Base-by-base conservation (phyloP, 108 stramenopile species). In the Fragilaria crotonensis region DNA sequence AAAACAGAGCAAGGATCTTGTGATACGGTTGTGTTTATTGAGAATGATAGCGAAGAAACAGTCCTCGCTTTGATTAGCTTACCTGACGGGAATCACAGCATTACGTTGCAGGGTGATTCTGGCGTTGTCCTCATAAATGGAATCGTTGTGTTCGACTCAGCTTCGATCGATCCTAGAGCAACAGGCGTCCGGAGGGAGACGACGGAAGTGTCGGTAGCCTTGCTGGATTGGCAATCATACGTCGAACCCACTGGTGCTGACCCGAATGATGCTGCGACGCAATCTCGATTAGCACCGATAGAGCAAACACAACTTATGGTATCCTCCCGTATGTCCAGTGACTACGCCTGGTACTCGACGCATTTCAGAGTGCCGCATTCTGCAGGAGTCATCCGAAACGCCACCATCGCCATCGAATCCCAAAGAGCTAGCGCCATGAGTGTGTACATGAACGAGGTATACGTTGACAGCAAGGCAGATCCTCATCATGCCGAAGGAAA, bases 281-380 rank as follows among this genome's bases (percentile, higher is more conserved):
- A 3, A 54, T 54, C 32, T 26, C 45, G 27, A 5, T 48, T 45
- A n/a, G 25, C 5, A 47, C 76, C 73, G n/a, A 41, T 73, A 18
- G 73, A 81, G 33, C 70, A 73, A 54, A 72, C 76, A 11, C 32
- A 61, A 48, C 54, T 73, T 9, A 71, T 64, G 36, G 51, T 67
- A 22, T 49, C 52, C n/a, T 51, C 73, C 9, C 22, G 48, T 27
- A 45, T 72, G 2, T 68, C 46, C 41, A 78, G 75, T 48, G 75
- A 83, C 51, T 83, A 79, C 62, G 58, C 77, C 5, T 83, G 82
- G 82, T 84, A 84, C 57, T 58, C 59, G 22, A 67, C 73, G 4
- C 25, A 30, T 3, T 66, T 79, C 23, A 31, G 27, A 18, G 0
- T 73, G 22, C n/a, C n/a, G n/a, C n/a, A n/a, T n/a, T n/a, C n/a